Evolutionary conservation across 805 yeast species (phyloP), one percentile per base, ranked within the genome.

Genomic region (Priceomyces melissophilus): DNA sequence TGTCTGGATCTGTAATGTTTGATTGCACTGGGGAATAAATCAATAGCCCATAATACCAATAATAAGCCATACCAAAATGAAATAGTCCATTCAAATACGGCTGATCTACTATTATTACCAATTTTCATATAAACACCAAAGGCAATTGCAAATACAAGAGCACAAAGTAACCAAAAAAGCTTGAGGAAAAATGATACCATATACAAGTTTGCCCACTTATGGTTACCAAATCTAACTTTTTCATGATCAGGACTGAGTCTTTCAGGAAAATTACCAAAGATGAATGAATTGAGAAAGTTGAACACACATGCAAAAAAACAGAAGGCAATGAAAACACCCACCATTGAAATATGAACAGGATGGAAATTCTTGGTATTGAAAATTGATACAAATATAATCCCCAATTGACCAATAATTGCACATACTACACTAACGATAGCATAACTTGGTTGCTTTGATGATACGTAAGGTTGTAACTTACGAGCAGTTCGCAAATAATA

Each of bases 31-130:
- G 88, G 83, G 51, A 75, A 73, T 49, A 89, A 71, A 57, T 91
- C 97, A 44, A 77, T 71, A 2, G 84, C 66, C 59, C 90, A 71
- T 42, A 82, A 64, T 3, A 82, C 55, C 48, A 82, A 76, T 45
- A 85, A 69, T 27, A 82, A 52, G 3, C 95, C 93, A 57, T 85
- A 90, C 80, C 87, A 82, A 62, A 82, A 90, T n/a, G 91, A 81
- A 32, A 90, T 62, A 3, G 81, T 57, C 98, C 98, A 91, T 63
- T 91, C 98, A 56, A 84, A 79, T 14, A 72, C 67, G 0, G 89
- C 89, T 31, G 81, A 72, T 26, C 73, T 66, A 47, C 74, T 67
- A 30, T 63, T 54, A 6, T 63, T 53, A 20, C 70, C 68, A 1
- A 42, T 39, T 10, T 59, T 57, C 57, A 57, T 53, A 38, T 64